Base-by-base conservation (phyloP, 1,139 yeast genomes). In the Scheffersomyces illinoinensis region DNA sequence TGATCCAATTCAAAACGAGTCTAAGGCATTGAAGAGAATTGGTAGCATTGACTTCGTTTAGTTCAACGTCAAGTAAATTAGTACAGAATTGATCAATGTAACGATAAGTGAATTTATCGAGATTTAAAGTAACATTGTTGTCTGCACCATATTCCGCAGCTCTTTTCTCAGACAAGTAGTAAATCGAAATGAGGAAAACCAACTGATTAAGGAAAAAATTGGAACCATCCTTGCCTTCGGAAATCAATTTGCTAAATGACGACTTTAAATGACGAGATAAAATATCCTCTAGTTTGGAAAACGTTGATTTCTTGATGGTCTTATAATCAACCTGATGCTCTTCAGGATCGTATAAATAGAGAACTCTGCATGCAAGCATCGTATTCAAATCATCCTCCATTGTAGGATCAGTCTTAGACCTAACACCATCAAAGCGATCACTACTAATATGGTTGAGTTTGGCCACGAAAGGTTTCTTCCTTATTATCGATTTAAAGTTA, bases 1-100 rank as follows among this genome's bases (percentile, higher is more conserved):
- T 81, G 33, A 87, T 66, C 89, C 89, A 87, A 61, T 82, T 80
- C 46, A 84, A 74, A 49, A 83, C 65, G n/a, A 87, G 71, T 62
- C 92, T 76, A 2, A 84, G 17, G 74, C 79, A 43, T 68, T 66
- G 61, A 55, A 71, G 60, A 43, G 61, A 53, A 47, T 60, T 63
- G 26, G 64, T 50, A 19, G 50, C 53, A 20, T 65, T 64, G 3
- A 65, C 63, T 47, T 66, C 69, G 51, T 68, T 68, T 49, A 68
- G 68, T 54, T 68, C 71, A 39, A 71, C 53, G 17, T 63, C 62
- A n/a, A 65, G 61, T 7, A 61, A 66, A 52, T 53, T 64, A 18
- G 62, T 66, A 63, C 69, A 77, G 57, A 71, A 76, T 53, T 68
- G 65, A 57, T 82, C 85, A 21, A 85, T 65, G 58, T 71, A 76